Evolutionary conservation across 2,329 filamentous ascomycete species (phyloP), one percentile per base, ranked within the genome.

Genomic region (Neonectria ditissima): DNA sequence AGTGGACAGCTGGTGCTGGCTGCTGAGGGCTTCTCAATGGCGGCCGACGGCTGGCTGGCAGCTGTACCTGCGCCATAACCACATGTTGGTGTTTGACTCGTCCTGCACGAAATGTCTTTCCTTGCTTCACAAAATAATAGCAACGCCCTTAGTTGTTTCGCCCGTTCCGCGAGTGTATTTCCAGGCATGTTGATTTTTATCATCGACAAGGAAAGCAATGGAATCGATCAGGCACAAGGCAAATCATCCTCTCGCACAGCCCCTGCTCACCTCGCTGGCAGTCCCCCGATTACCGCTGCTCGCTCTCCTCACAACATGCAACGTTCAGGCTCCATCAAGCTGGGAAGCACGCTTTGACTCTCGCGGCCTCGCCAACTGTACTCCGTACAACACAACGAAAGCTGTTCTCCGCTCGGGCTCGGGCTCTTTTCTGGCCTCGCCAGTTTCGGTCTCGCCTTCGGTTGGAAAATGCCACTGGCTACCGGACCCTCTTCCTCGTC

Each of bases 31-130:
- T 16, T 32, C 24, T 39, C 22, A 24, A 41, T 37, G 55, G 26
- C 22, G 55, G 32, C 32, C 48, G 57, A 50, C 45, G n/a, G 45
- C 26, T 13, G 48, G 43, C 22, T 39, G 50, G 30, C 50, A 52
- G 43, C 56, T 32, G 56, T 59, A 59, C 56, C 56, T 59, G 56
- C 56, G 47, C 48, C 48, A 53, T 45, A 50, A 52, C 47, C 37
- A 51, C 37, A 51, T 58, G 37, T 44, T 50, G 32, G 45, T 41
- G 34, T 44, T 32, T 43, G 37, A 54, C n/a, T 54, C 51, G 26
- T 43, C 47, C 55, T 50, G 55, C 47, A 59, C 37, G 39, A 37
- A 22, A 20, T 37, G 30, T 16, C 30, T 16, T 52, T 18, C 50
- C 18, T 24, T 52, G 32, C 30, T 24, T 52, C 50, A 51, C 28